A percentile compares a stretch with the other conserved stretches of the same genome.
These are phyloP conservation scores for Penicillium salamii DNA, from an alignment of 495 filamentous ascomycete species.

Conservation along the genomic window DNA sequence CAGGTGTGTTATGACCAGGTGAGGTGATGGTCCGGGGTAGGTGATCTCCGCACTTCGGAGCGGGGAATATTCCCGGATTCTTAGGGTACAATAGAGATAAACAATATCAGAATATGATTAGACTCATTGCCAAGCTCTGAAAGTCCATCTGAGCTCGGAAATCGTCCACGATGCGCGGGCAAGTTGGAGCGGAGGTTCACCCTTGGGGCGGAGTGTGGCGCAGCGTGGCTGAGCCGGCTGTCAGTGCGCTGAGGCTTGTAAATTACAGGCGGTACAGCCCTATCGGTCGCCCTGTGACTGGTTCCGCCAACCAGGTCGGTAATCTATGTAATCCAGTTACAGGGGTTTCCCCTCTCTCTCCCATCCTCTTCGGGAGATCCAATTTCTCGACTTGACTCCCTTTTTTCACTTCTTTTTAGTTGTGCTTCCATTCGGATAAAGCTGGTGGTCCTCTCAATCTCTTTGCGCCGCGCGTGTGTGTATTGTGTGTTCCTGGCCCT, in stretches of 20 bases:
- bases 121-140: neutral
- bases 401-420: slow-evolving; percentile 7
- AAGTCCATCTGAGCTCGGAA: neutral
- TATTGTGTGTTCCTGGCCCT: slow-evolving; percentile 16
- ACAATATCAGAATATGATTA: neutral
- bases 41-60: slow-evolving; percentile 24
- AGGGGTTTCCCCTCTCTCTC: slow-evolving; percentile 15
- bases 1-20: neutral
- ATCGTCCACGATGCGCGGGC: neutral
- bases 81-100: neutral
- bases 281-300: neutral
- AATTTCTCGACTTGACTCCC: neutral
- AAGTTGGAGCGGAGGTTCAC: slow-evolving; percentile 2
- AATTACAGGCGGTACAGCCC: neutral
- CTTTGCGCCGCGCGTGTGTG: slow-evolving; percentile 1
- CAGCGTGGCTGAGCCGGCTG: slow-evolving; percentile 1
- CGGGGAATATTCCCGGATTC: slow-evolving; percentile 1
- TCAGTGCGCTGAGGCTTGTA: neutral
- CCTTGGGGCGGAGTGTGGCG: slow-evolving; percentile 12
- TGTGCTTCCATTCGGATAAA: slow-evolving; percentile 16
- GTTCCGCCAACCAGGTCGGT: neutral
- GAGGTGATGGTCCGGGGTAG: slow-evolving; percentile 21
- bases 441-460: slow-evolving; percentile 4
- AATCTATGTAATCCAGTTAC: slow-evolving; percentile 6
- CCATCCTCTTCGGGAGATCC: neutral